These are phyloP conservation scores for Alectoria sarmentosa DNA, from an alignment of 495 filamentous ascomycete genomes.

Conservation along the genomic window DNA sequence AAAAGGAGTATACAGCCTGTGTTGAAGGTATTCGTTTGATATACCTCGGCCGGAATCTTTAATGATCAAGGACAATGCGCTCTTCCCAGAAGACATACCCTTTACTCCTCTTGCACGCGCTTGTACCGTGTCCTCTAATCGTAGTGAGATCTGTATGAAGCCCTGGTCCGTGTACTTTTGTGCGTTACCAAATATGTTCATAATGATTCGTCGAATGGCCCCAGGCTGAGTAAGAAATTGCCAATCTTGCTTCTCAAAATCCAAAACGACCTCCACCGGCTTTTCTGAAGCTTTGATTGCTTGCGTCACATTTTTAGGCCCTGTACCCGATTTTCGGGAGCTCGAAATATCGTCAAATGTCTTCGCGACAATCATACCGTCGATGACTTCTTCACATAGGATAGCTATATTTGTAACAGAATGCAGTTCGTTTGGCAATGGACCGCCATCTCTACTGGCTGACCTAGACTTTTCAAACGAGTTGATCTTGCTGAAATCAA, in stretches of 20 bases:
- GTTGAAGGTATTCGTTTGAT: constrained; percentile 60
- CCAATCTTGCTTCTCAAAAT: not conserved
- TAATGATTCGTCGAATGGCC: not conserved
- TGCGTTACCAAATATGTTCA: not conserved
- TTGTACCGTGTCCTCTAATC: not conserved
- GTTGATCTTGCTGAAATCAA: not conserved
- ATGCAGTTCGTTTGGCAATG: not conserved
- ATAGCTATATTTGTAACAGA: not conserved
- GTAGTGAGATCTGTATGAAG: not conserved
- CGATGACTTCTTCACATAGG: not conserved
- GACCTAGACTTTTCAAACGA: not conserved
- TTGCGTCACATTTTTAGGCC: not conserved
- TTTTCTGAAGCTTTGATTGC: not conserved
- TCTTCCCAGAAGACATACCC: not conserved
- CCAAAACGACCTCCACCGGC: not conserved
- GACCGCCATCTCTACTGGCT: not conserved
- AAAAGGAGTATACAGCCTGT: constrained; percentile 64
- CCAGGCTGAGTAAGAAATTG: not conserved
- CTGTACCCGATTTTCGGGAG: not conserved
- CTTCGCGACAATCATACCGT: not conserved
- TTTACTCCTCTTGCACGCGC: not conserved
- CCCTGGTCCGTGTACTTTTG: not conserved
- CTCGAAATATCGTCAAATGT: not conserved
- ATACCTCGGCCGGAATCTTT: not conserved
- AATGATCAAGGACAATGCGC: not conserved